Evolutionary conservation across 345 rosid species (phyloP), one percentile per base, ranked within the genome.

Genomic region (Arabidopsis thaliana): DNA sequence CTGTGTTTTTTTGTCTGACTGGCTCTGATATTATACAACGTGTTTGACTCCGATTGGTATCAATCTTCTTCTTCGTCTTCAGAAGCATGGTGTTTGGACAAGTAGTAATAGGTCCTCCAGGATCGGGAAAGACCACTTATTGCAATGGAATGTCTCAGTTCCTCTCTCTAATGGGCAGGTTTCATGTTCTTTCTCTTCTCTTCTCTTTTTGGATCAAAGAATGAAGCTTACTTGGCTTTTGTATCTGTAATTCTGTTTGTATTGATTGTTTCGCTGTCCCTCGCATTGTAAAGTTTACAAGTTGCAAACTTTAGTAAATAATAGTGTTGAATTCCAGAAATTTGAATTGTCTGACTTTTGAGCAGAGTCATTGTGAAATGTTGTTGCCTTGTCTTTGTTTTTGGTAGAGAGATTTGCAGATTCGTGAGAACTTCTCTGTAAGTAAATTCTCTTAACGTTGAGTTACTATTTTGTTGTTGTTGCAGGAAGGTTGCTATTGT

Each of bases 101-200:
- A 82, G 89, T 93, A 56, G 96, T 93, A 22, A 89, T 93, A 11
- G 99, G 98, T 65, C 99, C 98, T 10, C 97, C 98, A 16, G 97
- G 98, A 28, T 89, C 98, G 2, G 98, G 99, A n/a, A 95, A 96
- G 82, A 89, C 98, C 34, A 96, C 97, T 52, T 96, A 87, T 78
- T 96, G 99, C 83, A 93, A 93, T 79, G 99, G 97, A 78, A 90
- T 93, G 99, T 90, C 97, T 76, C 96, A 96, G 81, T 96, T 89
- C 86, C 94, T 91, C 68, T 61, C 77, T 50, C 96, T 96, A 56
- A 84, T 93, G 12, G 97, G 96, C 77, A 87, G 99, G 99, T 93
- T 24, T 22, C 13, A 34, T 46, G 49, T 10, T 36, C 11, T 33
- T 78, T 56, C 68, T 45, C 23, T 59, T 42, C 22, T 49, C 48